Evolutionary conservation across 1,284 basidiomycete genomes (phyloP).

Genomic region (Xerocomus tenax): DNA sequence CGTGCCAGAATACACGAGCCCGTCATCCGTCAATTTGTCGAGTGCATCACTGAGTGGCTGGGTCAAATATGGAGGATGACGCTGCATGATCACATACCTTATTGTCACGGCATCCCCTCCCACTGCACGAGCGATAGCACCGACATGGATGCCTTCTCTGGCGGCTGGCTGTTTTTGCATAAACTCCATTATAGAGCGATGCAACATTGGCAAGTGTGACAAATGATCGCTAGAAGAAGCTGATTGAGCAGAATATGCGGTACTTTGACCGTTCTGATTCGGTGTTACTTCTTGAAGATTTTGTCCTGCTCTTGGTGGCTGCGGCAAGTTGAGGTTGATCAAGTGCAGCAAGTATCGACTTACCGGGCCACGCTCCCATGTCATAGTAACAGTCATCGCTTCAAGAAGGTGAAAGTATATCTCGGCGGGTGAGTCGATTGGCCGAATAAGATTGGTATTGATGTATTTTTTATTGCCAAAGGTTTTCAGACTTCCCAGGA

Average conservation of each 20-base stretch:
- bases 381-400: constrained; percentile 41
- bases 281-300: constrained; percentile 15
- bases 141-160: constrained; percentile 57
- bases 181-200: constrained; percentile 58
- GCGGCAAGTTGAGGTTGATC: constrained; percentile 4
- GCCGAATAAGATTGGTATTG: constrained; percentile 66
- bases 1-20: constrained; percentile 58
- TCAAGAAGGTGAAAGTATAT: constrained; percentile 71
- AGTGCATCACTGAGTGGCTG: constrained; percentile 46
- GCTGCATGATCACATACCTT: constrained; percentile 37
- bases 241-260: constrained; percentile 29
- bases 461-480: constrained; percentile 82
- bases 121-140: constrained; percentile 46
- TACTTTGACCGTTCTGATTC: constrained; percentile 11
- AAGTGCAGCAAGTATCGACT: constrained; percentile 12
- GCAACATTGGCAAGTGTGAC: constrained; percentile 50
- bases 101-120: constrained; percentile 40
- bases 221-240: constrained; percentile 37
- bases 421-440: constrained; percentile 69
- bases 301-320: constrained; percentile 27
- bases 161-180: constrained; percentile 40
- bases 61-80: neutral
- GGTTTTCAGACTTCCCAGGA: constrained; percentile 82
- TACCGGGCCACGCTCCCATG: constrained; percentile 43
- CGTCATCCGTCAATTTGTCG: constrained; percentile 61